A percentile compares a stretch with the other conserved stretches of the same genome.
These are phyloP conservation scores for Candida tammaniensis DNA, from an alignment of 805 yeast species.

Conservation along the genomic window DNA sequence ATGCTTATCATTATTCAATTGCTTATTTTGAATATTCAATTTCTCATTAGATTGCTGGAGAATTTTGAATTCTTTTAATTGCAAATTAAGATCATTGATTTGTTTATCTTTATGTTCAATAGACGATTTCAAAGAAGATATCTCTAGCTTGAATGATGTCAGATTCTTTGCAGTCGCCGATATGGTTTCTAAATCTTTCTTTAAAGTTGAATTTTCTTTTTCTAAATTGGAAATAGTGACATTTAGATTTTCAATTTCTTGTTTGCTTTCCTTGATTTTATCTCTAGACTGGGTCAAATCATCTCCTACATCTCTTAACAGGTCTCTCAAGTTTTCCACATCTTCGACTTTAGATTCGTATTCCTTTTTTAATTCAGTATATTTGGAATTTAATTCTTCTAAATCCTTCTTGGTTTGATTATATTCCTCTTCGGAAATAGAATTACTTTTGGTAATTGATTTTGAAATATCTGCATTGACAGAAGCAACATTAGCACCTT, in stretches of 20 bases:
- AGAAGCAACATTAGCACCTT: conserved; percentile 6
- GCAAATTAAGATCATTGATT: conserved; percentile 37
- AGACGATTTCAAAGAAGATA: conserved; percentile 45
- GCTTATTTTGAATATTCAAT: conserved; percentile 31
- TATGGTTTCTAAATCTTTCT: conserved; percentile 9
- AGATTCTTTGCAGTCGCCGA: conserved; percentile 32
- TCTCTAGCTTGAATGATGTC: conserved; percentile 46
- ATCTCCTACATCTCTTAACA: conserved; percentile 73
- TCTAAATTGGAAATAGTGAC: too few species aligned
- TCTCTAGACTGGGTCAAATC: conserved; percentile 74
- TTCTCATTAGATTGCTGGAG: conserved; percentile 22
- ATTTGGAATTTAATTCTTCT: conserved; percentile 17
- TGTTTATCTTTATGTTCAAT: conserved; percentile 44
- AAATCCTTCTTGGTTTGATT: conserved; percentile 8
- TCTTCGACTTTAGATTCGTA: conserved; percentile 54
- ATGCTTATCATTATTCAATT: conserved; percentile 37
- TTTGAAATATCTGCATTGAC: neutral
- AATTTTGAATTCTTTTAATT: conserved; percentile 38
- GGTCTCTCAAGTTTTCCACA: conserved; percentile 67
- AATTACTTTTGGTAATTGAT: neutral
- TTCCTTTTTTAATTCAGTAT: conserved; percentile 20
- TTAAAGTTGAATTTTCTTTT: conserved; percentile 4
- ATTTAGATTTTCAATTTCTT: conserved; percentile 4
- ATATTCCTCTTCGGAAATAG: too few species aligned
- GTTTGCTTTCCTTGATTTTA: conserved; percentile 38